A percentile compares a stretch with the other conserved stretches of the same genome.
Evolutionary conservation across 768 basidiomycete species (phyloP).

Genomic region (Leccinum longicurvipes): DNA sequence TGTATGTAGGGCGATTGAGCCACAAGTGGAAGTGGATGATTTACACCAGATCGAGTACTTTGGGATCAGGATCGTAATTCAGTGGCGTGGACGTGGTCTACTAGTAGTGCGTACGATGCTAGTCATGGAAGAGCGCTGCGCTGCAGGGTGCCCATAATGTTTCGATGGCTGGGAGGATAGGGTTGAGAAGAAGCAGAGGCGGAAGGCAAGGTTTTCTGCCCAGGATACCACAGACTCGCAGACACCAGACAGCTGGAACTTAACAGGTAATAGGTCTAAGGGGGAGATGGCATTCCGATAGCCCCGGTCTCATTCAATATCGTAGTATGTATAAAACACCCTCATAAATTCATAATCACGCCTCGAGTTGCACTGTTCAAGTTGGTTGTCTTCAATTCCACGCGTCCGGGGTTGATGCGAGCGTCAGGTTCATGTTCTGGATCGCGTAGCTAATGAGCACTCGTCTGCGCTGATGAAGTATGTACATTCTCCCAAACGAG

Average conservation of each 20-base stretch:
- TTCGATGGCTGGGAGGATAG: constrained; percentile 46
- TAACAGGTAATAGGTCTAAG: background rate
- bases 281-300: background rate
- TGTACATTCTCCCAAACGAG: no score
- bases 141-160: constrained; percentile 28
- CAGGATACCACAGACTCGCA: background rate
- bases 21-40: no score
- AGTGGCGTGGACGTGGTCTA: background rate
- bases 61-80: constrained; percentile 20
- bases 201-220: background rate
- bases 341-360: background rate
- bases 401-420: no score
- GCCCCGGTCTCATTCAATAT: background rate
- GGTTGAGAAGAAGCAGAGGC: background rate
- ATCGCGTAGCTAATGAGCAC: no score
- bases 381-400: no score
- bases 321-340: background rate
- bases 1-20: no score
- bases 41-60: no score
- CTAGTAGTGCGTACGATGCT: constrained; percentile 17
- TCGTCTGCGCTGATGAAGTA: no score
- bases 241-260: constrained; percentile 1
- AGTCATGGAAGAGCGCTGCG: constrained; percentile 44
- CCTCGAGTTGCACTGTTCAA: background rate
- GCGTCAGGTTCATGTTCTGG: no score